Evolutionary conservation across 345 rosid genomes (phyloP), one percentile per base, ranked within the genome.

Genomic region (Hibiscus syriacus): DNA sequence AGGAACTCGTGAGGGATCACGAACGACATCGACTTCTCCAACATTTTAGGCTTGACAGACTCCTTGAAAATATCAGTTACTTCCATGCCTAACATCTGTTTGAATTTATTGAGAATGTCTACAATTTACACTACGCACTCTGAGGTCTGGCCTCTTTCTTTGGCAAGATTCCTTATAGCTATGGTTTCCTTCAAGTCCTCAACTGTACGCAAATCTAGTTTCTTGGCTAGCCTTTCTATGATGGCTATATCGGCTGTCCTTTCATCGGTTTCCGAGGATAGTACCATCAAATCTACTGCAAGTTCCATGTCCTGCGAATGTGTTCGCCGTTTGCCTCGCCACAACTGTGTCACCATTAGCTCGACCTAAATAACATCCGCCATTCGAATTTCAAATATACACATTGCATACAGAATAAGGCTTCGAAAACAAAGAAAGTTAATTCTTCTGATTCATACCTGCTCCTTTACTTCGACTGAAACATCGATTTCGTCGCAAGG

Each of bases 221-320:
- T 92, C 54, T 86, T 80, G 1, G 92, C 97, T 30, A 89, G 79
- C 74, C 93, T 82, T 69, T 89, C 85, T 1, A 92, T 53, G 0
- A 89, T 86, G 7, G 96, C 90, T n/a, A 72, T 82, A 71, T 91
- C 92, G 10, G 92, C 79, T 50, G 85, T 91, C 17, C 83, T 68
- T 19, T 81, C 84, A 64, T 87, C 86, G 2, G 80, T 74, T 77
- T 83, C 80, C 0, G 96, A 81, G 57, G 83, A 84, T 1, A 83
- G 80, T 2, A 82, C 91, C 91, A 91, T 87, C 85, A 86, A 72
- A 74, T 89, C 96, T 77, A 88, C 87, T 8, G 90, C 91, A 5
- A 89, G 82, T 76, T 91, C 96, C 67, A 89, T 89, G 70, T 91
- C 97, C 49, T 85, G 91, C 16, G 91, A 82, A 66, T 89, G 96